Percentiles rank a stretch among this genome's conserved stretches.
These are phyloP conservation scores for Boechera retrofracta DNA, from an alignment of 345 rosid genomes.

Conservation along the genomic window DNA sequence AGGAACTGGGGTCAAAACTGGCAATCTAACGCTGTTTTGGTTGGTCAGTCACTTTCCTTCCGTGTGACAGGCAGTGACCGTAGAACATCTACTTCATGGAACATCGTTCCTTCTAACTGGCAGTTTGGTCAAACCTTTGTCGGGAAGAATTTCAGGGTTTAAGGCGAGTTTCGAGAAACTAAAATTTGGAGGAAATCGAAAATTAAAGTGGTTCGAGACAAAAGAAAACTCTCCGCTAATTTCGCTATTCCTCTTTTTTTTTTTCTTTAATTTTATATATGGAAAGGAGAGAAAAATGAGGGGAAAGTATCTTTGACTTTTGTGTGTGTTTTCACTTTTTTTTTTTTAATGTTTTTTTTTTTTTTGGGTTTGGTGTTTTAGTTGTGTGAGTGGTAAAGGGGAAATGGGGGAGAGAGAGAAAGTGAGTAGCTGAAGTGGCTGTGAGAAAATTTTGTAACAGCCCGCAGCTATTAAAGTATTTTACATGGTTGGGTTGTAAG, in stretches of 20 bases:
- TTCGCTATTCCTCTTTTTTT: conserved; percentile 34
- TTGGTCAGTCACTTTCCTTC: conserved; percentile 75
- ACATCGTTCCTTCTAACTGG: conserved; percentile 71
- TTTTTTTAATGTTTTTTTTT: background rate
- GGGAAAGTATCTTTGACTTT: conserved; percentile 45
- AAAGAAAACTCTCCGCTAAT: conserved; percentile 44
- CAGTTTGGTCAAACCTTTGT: conserved; percentile 84
- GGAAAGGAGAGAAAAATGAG: conserved; percentile 31
- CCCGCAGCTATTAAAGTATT: conserved; percentile 45
- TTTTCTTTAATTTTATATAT: conserved; percentile 16
- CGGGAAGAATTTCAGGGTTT: conserved; percentile 82
- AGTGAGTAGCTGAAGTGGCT: conserved; percentile 44
- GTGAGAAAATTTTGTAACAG: conserved; percentile 47
- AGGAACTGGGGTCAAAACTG: conserved; percentile 80
- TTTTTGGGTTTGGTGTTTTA: conserved; percentile 27
- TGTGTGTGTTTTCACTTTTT: conserved; percentile 32
- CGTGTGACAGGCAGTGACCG: conserved; percentile 84
- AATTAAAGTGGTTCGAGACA: conserved; percentile 43
- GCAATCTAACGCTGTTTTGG: conserved; percentile 63
- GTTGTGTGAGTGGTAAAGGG: conserved; percentile 37
- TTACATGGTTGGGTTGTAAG: conserved; percentile 35
- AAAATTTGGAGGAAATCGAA: conserved; percentile 25
- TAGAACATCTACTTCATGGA: conserved; percentile 80
- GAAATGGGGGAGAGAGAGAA: conserved; percentile 12
- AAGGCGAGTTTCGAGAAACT: conserved; percentile 29